These are phyloP conservation scores for Crithidia thermophila DNA, from an alignment of 208 protist genomes.

Conservation along the genomic window DNA sequence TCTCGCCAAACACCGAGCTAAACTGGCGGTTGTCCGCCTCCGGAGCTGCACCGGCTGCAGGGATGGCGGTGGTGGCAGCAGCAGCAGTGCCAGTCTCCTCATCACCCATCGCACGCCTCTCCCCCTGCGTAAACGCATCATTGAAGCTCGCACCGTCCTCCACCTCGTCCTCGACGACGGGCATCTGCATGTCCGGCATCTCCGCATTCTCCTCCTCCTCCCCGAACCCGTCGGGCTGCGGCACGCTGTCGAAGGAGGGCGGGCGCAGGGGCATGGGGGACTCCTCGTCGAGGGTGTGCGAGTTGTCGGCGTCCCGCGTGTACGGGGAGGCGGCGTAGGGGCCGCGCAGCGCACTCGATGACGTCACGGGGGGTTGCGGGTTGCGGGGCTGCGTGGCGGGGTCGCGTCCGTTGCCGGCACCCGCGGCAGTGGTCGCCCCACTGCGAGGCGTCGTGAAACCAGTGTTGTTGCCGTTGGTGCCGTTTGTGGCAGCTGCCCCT, in stretches of 20 bases:
- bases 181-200: background rate
- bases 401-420: too few relatives aligned
- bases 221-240: constrained; percentile 8
- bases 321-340: constrained; percentile 30
- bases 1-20: background rate
- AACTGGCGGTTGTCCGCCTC: background rate
- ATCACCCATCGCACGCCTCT: too few relatives aligned
- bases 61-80: too few relatives aligned
- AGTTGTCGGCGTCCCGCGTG: constrained; percentile 14
- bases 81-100: background rate
- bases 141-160: too few relatives aligned
- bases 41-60: too few relatives aligned
- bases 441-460: too few relatives aligned
- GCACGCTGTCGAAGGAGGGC: constrained; percentile 13
- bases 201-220: constrained; percentile 3
- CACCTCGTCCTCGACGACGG: background rate
- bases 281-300: constrained; percentile 10
- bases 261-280: constrained; percentile 33
- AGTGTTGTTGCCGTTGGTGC: constrained; percentile 2
- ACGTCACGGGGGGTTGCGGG: background rate
- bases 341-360: constrained; percentile 4
- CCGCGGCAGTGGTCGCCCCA: too few relatives aligned
- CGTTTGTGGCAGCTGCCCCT: too few relatives aligned
- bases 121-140: too few relatives aligned
- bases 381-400: too few relatives aligned